Percentiles rank a stretch among this genome's conserved stretches.
Conservation (phyloP, 345 rosid species). For the Citrus sinensis region DVS_A1.0 CM039161.1:3069501-3070000, state of each 20-base stretch:
- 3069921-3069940: neutral
- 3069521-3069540: neutral
- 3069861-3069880: neutral
- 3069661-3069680: neutral
- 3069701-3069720: slow-evolving; percentile 60
- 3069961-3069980: slow-evolving; percentile 36
- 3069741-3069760: slow-evolving; percentile 96
- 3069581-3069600: neutral
- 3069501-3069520: neutral
- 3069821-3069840: slow-evolving; percentile 54
- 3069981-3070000: slow-evolving; percentile 75
- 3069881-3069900: neutral
- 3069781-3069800: slow-evolving; percentile 80
- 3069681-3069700: neutral
- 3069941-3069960: neutral
- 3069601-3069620: neutral
- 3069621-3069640: neutral
- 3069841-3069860: neutral
- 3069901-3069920: neutral
- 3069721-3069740: slow-evolving; percentile 78
- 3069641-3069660: neutral
- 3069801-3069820: slow-evolving; percentile 75
- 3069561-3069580: neutral
- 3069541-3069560: neutral
- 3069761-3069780: slow-evolving; percentile 74